A percentile compares a stretch with the other conserved stretches of the same genome.
These are phyloP conservation scores for Tetrahymena elliotti DNA, from an alignment of 73 alveolate genomes.

Conservation along the genomic window DNA sequence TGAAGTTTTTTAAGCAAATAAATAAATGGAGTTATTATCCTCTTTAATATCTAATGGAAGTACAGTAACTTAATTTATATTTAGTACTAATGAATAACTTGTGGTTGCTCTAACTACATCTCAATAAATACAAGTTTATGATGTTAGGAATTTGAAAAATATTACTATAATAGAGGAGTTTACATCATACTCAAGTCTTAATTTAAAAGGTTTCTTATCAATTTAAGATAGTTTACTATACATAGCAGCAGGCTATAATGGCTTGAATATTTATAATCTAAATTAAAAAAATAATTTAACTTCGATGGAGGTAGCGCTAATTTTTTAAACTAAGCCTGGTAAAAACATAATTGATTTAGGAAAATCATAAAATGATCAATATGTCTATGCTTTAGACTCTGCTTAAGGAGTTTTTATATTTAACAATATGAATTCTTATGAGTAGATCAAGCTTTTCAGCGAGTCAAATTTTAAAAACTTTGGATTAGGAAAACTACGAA, in stretches of 20 bases:
- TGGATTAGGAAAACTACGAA: not conserved
- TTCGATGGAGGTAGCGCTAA: not conserved
- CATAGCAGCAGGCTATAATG: not conserved
- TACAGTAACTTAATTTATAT: not conserved
- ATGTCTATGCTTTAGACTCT: not conserved
- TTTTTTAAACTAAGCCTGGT: not conserved
- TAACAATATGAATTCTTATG: not conserved
- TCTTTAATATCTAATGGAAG: not conserved
- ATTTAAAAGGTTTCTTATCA: not conserved
- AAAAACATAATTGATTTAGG: not conserved
- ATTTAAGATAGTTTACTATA: no score
- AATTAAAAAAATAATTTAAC: not conserved
- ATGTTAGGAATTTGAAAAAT: no score
- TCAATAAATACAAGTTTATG: not conserved
- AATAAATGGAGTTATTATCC: not conserved
- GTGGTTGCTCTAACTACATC: not conserved
- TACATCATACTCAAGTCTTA: not conserved
- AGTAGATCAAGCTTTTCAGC: not conserved
- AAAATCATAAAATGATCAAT: not conserved
- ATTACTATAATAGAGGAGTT: not conserved
- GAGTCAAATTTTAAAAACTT: no score
- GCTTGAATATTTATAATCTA: not conserved
- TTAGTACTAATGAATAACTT: not conserved
- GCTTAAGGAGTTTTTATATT: not conserved
- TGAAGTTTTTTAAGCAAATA: no score